These are phyloP conservation scores for Berkeleyomyces rouxiae DNA, from an alignment of 2,329 filamentous ascomycete species.

Conservation along the genomic window DNA sequence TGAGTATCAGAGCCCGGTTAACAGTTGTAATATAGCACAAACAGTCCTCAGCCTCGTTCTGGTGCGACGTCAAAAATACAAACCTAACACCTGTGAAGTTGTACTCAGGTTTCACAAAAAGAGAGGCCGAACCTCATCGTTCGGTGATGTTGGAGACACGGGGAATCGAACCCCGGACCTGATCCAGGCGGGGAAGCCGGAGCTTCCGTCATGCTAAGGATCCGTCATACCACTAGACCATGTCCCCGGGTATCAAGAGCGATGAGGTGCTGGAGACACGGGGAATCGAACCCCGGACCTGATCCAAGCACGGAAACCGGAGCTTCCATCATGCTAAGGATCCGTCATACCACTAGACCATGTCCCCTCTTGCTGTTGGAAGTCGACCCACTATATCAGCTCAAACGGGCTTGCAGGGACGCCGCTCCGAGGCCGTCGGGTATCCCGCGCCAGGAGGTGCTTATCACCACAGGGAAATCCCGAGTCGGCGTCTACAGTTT, in stretches of 20 bases:
- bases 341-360: background rate
- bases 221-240: slow-evolving; percentile 15
- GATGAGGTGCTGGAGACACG: slow-evolving; percentile 4
- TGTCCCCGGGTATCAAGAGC: slow-evolving; percentile 4
- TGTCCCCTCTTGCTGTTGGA: background rate
- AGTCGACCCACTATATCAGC: background rate
- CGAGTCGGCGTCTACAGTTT: too few species aligned
- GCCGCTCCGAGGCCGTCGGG: background rate
- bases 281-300: slow-evolving; percentile 15
- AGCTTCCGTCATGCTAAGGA: slow-evolving; percentile 11
- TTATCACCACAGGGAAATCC: too few species aligned
- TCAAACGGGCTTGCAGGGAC: background rate
- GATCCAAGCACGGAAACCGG: slow-evolving; percentile 6
- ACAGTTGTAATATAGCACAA: background rate
- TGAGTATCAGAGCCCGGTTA: background rate
- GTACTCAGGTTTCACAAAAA: background rate
- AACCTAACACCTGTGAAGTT: background rate
- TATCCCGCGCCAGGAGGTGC: too few species aligned
- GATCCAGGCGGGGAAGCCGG: slow-evolving; percentile 8
- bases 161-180: slow-evolving; percentile 14
- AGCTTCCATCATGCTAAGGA: background rate
- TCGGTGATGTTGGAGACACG: slow-evolving; percentile 6
- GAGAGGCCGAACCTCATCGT: too few species aligned
- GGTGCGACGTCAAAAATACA: background rate
- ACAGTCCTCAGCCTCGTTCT: background rate